Percentiles rank a stretch among this genome's conserved stretches.
These are phyloP conservation scores for Cladosporium sp. DNA, from an alignment of 2,329 filamentous ascomycete genomes.

Conservation along the genomic window DNA sequence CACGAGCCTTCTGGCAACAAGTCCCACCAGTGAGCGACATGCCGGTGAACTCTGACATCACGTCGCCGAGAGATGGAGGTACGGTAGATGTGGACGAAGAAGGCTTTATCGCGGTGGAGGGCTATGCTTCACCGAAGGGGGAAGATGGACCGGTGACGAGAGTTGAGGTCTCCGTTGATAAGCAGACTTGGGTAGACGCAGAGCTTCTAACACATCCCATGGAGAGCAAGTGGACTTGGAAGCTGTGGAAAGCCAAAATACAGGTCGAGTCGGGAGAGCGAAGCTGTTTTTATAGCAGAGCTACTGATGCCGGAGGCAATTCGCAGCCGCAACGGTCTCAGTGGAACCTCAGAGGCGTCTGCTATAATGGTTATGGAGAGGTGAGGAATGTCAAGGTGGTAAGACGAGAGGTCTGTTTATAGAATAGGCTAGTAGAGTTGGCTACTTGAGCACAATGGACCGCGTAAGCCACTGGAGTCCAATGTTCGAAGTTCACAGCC, in stretches of 20 bases:
- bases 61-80: slow-evolving; percentile 47
- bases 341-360: slow-evolving; percentile 50
- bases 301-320: slow-evolving; percentile 58
- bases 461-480: slow-evolving; percentile 30
- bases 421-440: slow-evolving; percentile 14
- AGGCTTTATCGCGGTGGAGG: slow-evolving; percentile 40
- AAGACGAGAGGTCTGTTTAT: slow-evolving; percentile 17
- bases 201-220: slow-evolving; percentile 48
- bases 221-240: slow-evolving; percentile 56
- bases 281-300: slow-evolving; percentile 53
- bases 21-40: slow-evolving; percentile 59
- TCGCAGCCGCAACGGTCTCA: slow-evolving; percentile 57
- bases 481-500: slow-evolving; percentile 27
- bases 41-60: slow-evolving; percentile 63
- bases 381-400: slow-evolving; percentile 45
- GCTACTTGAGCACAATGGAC: slow-evolving; percentile 28
- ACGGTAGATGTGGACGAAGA: slow-evolving; percentile 49
- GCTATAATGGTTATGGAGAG: slow-evolving; percentile 38
- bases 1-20: slow-evolving; percentile 55
- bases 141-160: slow-evolving; percentile 61
- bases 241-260: slow-evolving; percentile 50
- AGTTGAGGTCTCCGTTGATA: slow-evolving; percentile 63
- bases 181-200: slow-evolving; percentile 58
- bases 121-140: slow-evolving; percentile 66
- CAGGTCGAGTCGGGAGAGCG: slow-evolving; percentile 54